Evolutionary conservation across 176 grass and related monocot species (phyloP).

Genomic region (Avena eriantha): DNA sequence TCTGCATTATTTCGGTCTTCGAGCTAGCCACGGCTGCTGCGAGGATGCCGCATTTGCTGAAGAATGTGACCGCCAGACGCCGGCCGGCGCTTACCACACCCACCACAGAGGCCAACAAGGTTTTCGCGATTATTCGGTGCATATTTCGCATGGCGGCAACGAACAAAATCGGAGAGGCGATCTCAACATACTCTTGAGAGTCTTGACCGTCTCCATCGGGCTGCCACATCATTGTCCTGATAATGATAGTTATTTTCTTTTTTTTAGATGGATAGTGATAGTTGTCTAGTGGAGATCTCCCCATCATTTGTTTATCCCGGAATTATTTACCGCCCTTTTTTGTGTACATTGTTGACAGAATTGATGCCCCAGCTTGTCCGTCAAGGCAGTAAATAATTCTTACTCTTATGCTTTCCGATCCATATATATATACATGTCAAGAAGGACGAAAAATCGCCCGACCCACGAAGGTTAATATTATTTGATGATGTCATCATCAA

Average conservation of each 20-base stretch:
- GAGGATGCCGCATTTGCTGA: constrained; percentile 36
- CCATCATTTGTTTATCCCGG: neutral
- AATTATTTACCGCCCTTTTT: no score
- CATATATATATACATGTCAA: no score
- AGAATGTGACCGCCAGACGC: neutral
- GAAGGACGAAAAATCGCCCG: no score
- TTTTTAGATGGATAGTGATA: neutral
- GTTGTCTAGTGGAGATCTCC: neutral
- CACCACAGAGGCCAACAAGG: neutral
- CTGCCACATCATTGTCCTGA: neutral
- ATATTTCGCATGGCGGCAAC: neutral
- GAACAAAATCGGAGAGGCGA: constrained; percentile 18
- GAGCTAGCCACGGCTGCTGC: neutral
- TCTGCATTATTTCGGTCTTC: neutral
- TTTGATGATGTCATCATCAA: no score
- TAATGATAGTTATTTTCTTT: no score
- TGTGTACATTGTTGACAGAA: no score
- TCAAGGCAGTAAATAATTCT: no score
- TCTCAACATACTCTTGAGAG: neutral
- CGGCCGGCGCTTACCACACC: no score
- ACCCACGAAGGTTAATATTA: no score
- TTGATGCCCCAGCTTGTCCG: no score
- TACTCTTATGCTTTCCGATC: no score
- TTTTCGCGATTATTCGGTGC: neutral
- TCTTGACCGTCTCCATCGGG: neutral